phyloP scores from a whole-genome alignment of 768 basidiomycete genomes.

The Tremella fuciformis region DNA sequence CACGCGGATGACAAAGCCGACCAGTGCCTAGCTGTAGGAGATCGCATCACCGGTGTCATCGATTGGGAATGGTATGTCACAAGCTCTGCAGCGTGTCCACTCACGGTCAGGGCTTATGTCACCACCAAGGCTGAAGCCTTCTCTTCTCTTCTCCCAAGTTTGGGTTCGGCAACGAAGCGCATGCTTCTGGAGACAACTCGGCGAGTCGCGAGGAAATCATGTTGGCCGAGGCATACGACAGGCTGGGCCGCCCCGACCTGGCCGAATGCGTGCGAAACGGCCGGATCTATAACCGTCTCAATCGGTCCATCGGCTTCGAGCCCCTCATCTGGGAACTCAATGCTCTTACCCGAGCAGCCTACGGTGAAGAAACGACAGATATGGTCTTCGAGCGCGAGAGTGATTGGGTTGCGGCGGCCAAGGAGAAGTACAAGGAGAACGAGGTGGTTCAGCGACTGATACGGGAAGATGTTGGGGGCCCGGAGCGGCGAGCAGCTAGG shows the following conservation, averaged over 20 bases:
- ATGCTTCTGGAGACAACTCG: neutral
- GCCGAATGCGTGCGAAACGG: constrained; percentile 16
- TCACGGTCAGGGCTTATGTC: constrained; percentile 1
- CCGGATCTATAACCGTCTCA: constrained; percentile 12
- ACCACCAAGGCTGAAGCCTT: constrained; percentile 4
- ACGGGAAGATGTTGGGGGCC: too few species aligned
- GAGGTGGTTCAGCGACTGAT: too few species aligned
- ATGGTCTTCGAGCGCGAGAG: neutral
- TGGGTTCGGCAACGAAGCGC: neutral
- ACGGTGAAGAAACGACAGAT: neutral
- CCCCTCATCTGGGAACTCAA: neutral
- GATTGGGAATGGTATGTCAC: constrained; percentile 10
- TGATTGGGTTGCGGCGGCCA: neutral
- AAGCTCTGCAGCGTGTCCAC: constrained; percentile 12
- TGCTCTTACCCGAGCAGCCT: neutral
- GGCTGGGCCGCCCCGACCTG: constrained; percentile 10
- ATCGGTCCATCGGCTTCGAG: neutral
- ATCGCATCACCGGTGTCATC: neutral
- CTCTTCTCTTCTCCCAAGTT: neutral
- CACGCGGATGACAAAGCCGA: neutral
- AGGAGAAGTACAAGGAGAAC: neutral
- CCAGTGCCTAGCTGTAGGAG: neutral
- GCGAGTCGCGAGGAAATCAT: neutral
- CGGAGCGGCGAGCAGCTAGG: too few species aligned
- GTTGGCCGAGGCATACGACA: constrained; percentile 11